Conservation (phyloP, 495 filamentous ascomycete genomes). For the Hypoxylon fuscum region DNA sequence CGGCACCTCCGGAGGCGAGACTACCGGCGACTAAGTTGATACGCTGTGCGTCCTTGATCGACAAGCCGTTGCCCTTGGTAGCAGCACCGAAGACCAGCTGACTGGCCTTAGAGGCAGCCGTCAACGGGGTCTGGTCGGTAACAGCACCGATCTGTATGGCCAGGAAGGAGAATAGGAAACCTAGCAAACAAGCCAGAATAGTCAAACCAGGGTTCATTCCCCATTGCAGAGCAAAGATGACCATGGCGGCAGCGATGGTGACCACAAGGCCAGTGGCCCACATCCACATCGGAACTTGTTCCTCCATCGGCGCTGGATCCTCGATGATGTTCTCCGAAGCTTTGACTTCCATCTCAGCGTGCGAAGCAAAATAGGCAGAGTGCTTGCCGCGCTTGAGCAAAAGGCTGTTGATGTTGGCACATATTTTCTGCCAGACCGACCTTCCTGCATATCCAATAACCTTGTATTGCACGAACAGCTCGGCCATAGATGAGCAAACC, state of each 20-base stretch:
- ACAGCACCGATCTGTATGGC: slow-evolving; percentile 70
- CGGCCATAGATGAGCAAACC: slow-evolving; percentile 68
- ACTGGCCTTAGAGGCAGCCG: slow-evolving; percentile 71
- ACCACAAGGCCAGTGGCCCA: slow-evolving; percentile 64
- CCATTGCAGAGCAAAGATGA: slow-evolving; percentile 69
- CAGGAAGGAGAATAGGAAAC: slow-evolving; percentile 75
- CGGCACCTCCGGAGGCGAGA: slow-evolving; percentile 66
- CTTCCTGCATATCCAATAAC: slow-evolving; percentile 63
- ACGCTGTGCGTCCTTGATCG: slow-evolving; percentile 59
- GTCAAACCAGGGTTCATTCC: slow-evolving; percentile 68
- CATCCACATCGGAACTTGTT: slow-evolving; percentile 70
- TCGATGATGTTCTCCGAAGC: slow-evolving; percentile 50
- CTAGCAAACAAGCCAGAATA: slow-evolving; percentile 67
- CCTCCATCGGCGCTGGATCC: slow-evolving; percentile 61
- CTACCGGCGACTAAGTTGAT: slow-evolving; percentile 72
- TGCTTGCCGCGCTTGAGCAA: slow-evolving; percentile 54
- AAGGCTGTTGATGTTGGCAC: slow-evolving; percentile 51
- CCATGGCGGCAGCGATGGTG: slow-evolving; percentile 61
- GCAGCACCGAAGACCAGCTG: slow-evolving; percentile 73
- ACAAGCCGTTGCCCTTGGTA: slow-evolving; percentile 59
- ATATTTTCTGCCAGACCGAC: slow-evolving; percentile 58
- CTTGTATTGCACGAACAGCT: slow-evolving; percentile 69
- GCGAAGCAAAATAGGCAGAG: slow-evolving; percentile 57
- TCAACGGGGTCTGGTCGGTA: slow-evolving; percentile 71
- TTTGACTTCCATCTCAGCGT: slow-evolving; percentile 44